These are phyloP conservation scores for Venturia oleaginea DNA, from an alignment of 2,329 filamentous ascomycete species.

Conservation along the genomic window DNA sequence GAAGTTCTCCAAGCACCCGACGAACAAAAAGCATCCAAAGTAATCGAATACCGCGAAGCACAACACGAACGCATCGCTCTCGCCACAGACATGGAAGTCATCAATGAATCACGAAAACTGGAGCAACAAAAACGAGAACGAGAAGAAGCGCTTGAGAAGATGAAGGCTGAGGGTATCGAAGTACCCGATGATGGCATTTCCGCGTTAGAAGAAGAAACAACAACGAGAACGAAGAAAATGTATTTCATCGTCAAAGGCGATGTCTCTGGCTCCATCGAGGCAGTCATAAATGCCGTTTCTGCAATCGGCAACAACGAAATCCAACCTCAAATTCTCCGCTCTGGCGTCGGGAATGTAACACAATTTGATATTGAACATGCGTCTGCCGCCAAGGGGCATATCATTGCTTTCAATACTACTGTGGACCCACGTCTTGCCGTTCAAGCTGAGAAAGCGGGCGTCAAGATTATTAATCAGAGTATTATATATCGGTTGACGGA, in stretches of 20 bases:
- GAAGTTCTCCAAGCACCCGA: constrained; percentile 74
- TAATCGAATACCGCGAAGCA: constrained; percentile 67
- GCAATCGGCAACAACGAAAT: constrained; percentile 81
- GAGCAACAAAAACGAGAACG: constrained; percentile 54
- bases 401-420: constrained; percentile 78
- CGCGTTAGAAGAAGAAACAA: constrained; percentile 29
- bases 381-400: constrained; percentile 60
- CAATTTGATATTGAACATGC: constrained; percentile 90
- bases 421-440: constrained; percentile 64
- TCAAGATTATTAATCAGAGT: constrained; percentile 74
- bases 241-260: constrained; percentile 88
- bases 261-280: constrained; percentile 88
- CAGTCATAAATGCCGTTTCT: constrained; percentile 67
- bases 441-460: constrained; percentile 59
- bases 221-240: constrained; percentile 46
- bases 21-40: constrained; percentile 69
- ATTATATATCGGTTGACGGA: constrained; percentile 77
- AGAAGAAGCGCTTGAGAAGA: constrained; percentile 37
- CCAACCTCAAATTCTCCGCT: constrained; percentile 64
- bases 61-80: constrained; percentile 58
- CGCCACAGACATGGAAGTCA: constrained; percentile 62
- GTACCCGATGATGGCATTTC: constrained; percentile 19
- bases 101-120: constrained; percentile 55
- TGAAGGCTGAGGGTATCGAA: constrained; percentile 21
- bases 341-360: constrained; percentile 65